Evolutionary conservation across 2,329 filamentous ascomycete species (phyloP), one percentile per base, ranked within the genome.

Genomic region (Colletotrichum gloeosporioides): DNA sequence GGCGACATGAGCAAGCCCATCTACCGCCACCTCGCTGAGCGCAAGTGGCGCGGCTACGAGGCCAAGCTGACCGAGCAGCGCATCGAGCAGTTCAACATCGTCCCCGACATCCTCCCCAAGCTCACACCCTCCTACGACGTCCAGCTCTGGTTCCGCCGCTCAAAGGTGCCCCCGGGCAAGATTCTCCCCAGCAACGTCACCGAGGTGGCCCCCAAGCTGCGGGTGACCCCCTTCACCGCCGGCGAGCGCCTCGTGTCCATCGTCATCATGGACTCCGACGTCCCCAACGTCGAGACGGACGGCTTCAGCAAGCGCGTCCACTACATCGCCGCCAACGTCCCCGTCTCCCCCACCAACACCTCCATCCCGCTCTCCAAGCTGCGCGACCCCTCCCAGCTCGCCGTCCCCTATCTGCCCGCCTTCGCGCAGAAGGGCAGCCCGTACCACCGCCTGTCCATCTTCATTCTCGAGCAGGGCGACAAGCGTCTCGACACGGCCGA

Each of bases 1-100:
- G 96, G 94, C 79, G 96, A 99, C 85, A 96, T 99, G 95, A 93
- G 92, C 88, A 98, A 98, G 85, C 96, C 96, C 78, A 96, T 99
- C 83, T 99, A 99, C 88, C 95, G 96, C 78, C 91, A 95, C 85
- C 93, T 99, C 67, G 95, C 96, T 77, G 92, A 98, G 82, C 88
- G 90, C 80, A 96, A 98, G 88, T 99, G 97, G 97, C 93, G 93
- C 80, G 89, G 92, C 78, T 96, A 97, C 87, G 93, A 95, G 83
- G 92, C 94, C 80, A 92, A 92, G 80, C 87, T 99, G 78, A 91
- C 98, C 78, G 89, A 93, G 78, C 97, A 99, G 88, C 94, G 97
- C 82, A 94, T 99, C 82, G 88, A 91, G 65, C 95, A 98, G 84
- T 94, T 99, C 89, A 90, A 93, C 81, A 93, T 99, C 73, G 91